Base-by-base conservation (phyloP, 2,329 filamentous ascomycete genomes). In the Penicillium thymicola region DNA sequence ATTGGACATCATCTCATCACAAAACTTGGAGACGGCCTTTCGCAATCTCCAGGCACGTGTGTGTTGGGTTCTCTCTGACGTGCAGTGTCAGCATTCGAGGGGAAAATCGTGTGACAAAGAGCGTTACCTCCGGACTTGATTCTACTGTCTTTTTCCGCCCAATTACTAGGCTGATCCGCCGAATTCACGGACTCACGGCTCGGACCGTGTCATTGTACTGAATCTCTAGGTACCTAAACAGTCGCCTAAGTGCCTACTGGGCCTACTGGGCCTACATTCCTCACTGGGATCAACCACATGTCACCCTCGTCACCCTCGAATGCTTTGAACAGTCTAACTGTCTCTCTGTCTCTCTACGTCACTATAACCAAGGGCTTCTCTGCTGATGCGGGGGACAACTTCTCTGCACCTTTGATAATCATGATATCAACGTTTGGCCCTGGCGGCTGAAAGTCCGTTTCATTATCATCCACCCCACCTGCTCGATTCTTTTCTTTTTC, bases 341-440 rank as follows among this genome's bases (percentile, higher is more conserved):
- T 61, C 62, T 59, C 57, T 69, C 63, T 63, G 61, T 61, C 62
- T 59, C 57, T 69, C 68, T 68, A 70, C 70, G 69, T 72, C 70
- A 72, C 65, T 34, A 34, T 34, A 14, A 21, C 6, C 18, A 37
- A 38, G 36, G 25, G 41, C 41, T 63, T 58, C 57, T 63, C 52
- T 60, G 59, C 55, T 59, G 62, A 61, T 67, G 69, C 67, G 67
- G 67, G 68, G 68, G 64, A 28, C 25, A 27, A 10, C 23, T 5
- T 18, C 42, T 50, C 34, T 32, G 18, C 30, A 18, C 45, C 47
- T 30, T 41, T 50, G n/a, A 41, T 41, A 41, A 51, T 42, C 28
- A 42, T 51, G 62, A 65, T 67, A 65, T 66, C 59, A 65, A 65
- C 50, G 23, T 43, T 32, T 42, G 28, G 28, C 38, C 28, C 48